A percentile compares a stretch with the other conserved stretches of the same genome.
phyloP scores from a whole-genome alignment of 441 rosid genomes.

The Adansonia madagascariensis region DNA sequence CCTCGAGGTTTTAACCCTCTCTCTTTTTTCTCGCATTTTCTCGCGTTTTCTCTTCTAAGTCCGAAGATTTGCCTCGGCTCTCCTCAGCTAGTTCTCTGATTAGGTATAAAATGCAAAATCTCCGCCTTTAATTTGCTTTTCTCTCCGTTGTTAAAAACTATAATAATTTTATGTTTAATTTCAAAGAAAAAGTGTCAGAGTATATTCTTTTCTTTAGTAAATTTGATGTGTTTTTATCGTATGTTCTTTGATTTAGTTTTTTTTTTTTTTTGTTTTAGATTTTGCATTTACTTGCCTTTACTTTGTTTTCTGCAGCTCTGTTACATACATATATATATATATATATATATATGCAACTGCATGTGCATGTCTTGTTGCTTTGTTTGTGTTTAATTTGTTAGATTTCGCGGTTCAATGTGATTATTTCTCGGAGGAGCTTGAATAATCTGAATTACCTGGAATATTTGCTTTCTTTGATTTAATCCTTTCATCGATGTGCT shows the following conservation, averaged over 20 bases:
- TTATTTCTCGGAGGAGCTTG: neutral
- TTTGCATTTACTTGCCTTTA: neutral
- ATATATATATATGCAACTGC: constrained; percentile 1
- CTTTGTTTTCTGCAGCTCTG: constrained; percentile 15
- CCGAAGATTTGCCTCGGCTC: neutral
- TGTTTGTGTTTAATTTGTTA: neutral
- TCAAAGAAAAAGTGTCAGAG: neutral
- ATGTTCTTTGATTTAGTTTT: neutral
- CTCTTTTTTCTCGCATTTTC: constrained; percentile 10
- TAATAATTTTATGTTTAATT: constrained; percentile 1
- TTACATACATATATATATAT: neutral
- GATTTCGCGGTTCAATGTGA: neutral
- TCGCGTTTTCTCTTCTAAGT: neutral
- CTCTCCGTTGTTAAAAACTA: neutral
- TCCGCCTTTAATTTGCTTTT: constrained; percentile 15
- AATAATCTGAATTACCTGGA: constrained; percentile 3
- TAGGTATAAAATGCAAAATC: constrained; percentile 33
- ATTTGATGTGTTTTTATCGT: neutral
- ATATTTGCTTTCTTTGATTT: neutral
- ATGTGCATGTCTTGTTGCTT: constrained; percentile 4
- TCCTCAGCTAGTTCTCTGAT: constrained; percentile 32
- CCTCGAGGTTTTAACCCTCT: constrained; percentile 35
- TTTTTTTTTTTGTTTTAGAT: neutral
- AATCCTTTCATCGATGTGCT: neutral
- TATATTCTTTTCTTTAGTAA: neutral